Evolutionary conservation across 139 green algal genomes (phyloP), one percentile per base, ranked within the genome.

Genomic region (Dunaliella sp.): DNA sequence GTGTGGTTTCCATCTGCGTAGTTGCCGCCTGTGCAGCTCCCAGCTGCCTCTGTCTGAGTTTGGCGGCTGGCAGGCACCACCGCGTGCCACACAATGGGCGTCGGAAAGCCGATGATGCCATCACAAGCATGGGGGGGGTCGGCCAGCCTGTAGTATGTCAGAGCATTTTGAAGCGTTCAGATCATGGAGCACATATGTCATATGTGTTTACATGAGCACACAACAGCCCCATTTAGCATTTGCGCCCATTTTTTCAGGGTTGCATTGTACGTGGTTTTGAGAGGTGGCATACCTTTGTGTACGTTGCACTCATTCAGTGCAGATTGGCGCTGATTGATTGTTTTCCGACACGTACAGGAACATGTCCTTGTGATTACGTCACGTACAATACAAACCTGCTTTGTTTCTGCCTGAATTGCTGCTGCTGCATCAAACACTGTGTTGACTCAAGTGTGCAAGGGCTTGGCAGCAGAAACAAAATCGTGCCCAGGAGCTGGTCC

Each of bases 11-110:
- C n/a, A n/a, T n/a, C n/a, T n/a, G n/a, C n/a, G n/a, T n/a, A n/a
- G n/a, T n/a, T n/a, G n/a, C n/a, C n/a, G 28, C 2, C 76, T 81
- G n/a, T 31, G 76, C 34, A 31, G 2, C 30, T 30, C 31, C 7
- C 76, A 36, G 76, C 76, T 81, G 76, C 76, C n/a, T 38, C 76
- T 81, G 76, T 81, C 76, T n/a, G n/a, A 2, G n/a, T 34, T 1
- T 2, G 28, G 76, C n/a, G 36, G 76, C 76, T 37, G n/a, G n/a
- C 76, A 33, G n/a, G n/a, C 7, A 34, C 31, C n/a, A 81, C 25
- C 2, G 76, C 30, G n/a, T 81, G 76, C 76, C 76, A 81, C 1
- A 81, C 76, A 37, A 81, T 31, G 31, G 76, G 76, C 12, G 34
- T 81, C 12, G 76, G 76, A 30, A 81, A 31, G n/a, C 76, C n/a